Percentiles rank a stretch among this genome's conserved stretches.
These are phyloP conservation scores for Eucalyptus sp. DNA, from an alignment of 345 rosid genomes.

Conservation along the genomic window DNA sequence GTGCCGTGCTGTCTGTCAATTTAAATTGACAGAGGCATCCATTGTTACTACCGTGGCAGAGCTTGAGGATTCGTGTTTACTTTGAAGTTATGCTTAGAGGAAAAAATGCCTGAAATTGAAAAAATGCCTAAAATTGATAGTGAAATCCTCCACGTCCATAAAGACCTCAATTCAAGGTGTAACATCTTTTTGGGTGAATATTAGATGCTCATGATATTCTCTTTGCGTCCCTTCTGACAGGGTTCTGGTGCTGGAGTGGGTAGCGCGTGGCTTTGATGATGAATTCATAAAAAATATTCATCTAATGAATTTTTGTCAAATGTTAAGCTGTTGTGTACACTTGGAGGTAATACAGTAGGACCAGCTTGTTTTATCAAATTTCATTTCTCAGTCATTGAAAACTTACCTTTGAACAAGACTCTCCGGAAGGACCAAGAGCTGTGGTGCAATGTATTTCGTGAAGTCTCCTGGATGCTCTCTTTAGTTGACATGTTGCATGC, in stretches of 20 bases:
- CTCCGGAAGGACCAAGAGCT: neutral
- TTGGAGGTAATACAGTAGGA: slow-evolving; percentile 34
- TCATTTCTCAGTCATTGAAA: neutral
- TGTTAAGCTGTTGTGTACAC: neutral
- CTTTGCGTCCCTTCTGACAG: slow-evolving; percentile 1
- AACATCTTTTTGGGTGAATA: neutral
- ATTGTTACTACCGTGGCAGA: neutral
- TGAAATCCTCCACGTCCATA: neutral
- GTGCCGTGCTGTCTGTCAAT: neutral
- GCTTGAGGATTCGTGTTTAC: neutral
- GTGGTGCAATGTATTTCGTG: neutral
- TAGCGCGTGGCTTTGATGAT: slow-evolving; percentile 10
- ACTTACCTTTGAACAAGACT: neutral
- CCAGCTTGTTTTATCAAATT: neutral
- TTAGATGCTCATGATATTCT: neutral
- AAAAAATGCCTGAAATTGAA: neutral
- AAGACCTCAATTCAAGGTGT: neutral
- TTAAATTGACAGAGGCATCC: neutral
- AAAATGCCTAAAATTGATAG: neutral
- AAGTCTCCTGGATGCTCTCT: neutral
- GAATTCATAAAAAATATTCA: neutral
- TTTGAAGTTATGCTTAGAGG: neutral
- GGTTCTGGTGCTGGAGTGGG: slow-evolving; percentile 35
- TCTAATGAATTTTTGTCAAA: neutral
- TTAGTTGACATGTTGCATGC: neutral